Evolutionary conservation across 139 green algal species (phyloP).

Genomic region (Closterium sp.): DNA sequence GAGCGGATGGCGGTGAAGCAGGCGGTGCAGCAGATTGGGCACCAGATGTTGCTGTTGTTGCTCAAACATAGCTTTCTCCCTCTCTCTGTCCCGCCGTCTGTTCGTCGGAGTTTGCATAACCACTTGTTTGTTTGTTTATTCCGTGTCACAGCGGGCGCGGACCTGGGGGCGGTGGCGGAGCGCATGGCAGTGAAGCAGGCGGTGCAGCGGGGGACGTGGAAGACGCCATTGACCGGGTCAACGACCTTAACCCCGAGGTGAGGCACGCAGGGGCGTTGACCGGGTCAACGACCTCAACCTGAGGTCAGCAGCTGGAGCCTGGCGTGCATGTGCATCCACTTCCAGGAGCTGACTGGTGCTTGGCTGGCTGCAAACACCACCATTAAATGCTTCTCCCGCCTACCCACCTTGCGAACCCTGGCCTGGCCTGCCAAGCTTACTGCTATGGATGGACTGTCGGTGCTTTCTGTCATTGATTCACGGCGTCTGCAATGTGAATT

Average conservation of each 20-base stretch:
- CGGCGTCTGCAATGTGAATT: no score
- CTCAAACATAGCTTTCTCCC: no score
- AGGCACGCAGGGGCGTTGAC: constrained; percentile 67
- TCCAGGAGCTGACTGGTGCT: not conserved
- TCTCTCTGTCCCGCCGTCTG: no score
- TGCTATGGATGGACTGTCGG: no score
- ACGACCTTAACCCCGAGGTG: constrained; percentile 86
- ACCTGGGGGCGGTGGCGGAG: constrained; percentile 80
- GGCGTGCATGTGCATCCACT: not conserved
- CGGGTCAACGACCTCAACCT: constrained; percentile 77
- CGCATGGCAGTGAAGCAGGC: constrained; percentile 86
- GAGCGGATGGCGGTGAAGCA: constrained; percentile 85
- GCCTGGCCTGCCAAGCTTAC: no score
- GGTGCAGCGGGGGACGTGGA: constrained; percentile 77
- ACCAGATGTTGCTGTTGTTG: no score
- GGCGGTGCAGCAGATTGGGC: constrained; percentile 83
- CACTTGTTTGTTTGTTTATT: no score
- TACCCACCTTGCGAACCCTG: no score
- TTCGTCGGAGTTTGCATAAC: no score
- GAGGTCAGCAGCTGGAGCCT: not conserved
- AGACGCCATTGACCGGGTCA: constrained; percentile 82
- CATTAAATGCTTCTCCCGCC: no score
- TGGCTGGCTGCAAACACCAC: no score
- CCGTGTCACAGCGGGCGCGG: constrained; percentile 54
- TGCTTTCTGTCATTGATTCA: no score